Conservation (phyloP, 106 monocot genomes). For the Acanthochlamys bracteata region DNA sequence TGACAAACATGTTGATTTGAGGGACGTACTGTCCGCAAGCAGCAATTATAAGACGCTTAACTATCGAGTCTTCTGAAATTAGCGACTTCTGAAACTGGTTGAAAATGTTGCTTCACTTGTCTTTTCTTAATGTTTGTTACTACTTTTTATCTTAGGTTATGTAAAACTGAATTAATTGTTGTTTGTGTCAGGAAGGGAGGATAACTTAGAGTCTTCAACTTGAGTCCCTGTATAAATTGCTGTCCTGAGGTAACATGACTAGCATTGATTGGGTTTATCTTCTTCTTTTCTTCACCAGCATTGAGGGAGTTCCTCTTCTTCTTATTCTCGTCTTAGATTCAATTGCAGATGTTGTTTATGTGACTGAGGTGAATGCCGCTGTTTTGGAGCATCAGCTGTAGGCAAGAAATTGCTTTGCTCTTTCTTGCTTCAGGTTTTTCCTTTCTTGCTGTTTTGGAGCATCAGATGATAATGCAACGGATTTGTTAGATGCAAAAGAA, state of each 20-base stretch:
- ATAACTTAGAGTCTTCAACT: conserved; percentile 43
- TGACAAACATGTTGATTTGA: conserved; percentile 52
- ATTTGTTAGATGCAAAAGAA: no score
- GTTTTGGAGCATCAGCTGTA: no score
- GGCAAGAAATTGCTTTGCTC: no score
- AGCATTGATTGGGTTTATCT: conserved; percentile 46
- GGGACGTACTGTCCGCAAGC: conserved; percentile 37
- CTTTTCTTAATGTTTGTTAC: neutral
- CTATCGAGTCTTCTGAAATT: conserved; percentile 31
- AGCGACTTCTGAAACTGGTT: conserved; percentile 30
- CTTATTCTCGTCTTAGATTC: no score
- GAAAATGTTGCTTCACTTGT: neutral
- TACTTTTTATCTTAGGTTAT: neutral
- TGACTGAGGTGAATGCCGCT: no score
- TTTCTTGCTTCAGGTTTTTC: no score
- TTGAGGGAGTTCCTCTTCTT: no score
- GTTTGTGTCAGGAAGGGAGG: conserved; percentile 48
- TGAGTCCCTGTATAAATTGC: conserved; percentile 42
- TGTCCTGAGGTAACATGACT: conserved; percentile 52
- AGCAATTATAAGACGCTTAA: conserved; percentile 47
- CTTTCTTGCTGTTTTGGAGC: no score
- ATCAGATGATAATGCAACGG: no score
- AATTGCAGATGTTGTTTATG: no score
- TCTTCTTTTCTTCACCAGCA: no score
- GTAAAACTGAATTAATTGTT: neutral